Evolutionary conservation across 177 flowering plant species (phyloP).

Genomic region (Vitis hybrid): DNA sequence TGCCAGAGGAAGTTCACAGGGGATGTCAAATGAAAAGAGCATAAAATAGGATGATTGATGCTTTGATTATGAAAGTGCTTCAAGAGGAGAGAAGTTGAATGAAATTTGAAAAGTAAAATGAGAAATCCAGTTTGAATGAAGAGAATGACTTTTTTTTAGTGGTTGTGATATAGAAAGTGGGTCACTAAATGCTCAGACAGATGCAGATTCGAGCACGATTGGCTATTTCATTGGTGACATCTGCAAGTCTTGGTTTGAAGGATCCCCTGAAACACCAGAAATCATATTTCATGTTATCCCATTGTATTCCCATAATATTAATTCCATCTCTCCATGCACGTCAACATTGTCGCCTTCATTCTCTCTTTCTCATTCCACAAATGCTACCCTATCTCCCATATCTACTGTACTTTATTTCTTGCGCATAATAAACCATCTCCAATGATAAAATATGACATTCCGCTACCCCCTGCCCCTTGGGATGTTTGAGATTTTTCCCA

Average conservation of each 20-base stretch:
- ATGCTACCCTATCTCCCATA: conserved; percentile 28
- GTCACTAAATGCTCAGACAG: too few relatives aligned
- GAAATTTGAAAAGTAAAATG: too few relatives aligned
- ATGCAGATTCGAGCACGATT: conserved; percentile 31
- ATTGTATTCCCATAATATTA: conserved; percentile 21
- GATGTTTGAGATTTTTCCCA: conserved; percentile 10
- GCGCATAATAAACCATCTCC: conserved; percentile 47
- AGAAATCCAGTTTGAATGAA: too few relatives aligned
- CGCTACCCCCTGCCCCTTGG: conserved; percentile 58
- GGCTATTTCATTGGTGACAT: conserved; percentile 90
- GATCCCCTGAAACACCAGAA: conserved; percentile 27
- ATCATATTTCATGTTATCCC: conserved; percentile 22
- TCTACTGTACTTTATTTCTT: conserved; percentile 28
- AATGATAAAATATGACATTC: conserved; percentile 39
- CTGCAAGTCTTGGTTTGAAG: conserved; percentile 40
- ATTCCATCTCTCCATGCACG: conserved; percentile 17
- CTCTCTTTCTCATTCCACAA: conserved; percentile 21
- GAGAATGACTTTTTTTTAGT: too few relatives aligned
- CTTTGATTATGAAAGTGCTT: too few relatives aligned
- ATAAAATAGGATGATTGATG: too few relatives aligned
- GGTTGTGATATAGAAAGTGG: too few relatives aligned
- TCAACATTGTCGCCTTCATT: conserved; percentile 21
- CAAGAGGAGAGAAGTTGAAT: too few relatives aligned
- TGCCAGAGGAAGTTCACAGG: too few relatives aligned
- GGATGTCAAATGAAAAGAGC: too few relatives aligned